Evolutionary conservation across 2,329 filamentous ascomycete species (phyloP), one percentile per base, ranked within the genome.

Genomic region (Colletotrichum graminicola): DNA sequence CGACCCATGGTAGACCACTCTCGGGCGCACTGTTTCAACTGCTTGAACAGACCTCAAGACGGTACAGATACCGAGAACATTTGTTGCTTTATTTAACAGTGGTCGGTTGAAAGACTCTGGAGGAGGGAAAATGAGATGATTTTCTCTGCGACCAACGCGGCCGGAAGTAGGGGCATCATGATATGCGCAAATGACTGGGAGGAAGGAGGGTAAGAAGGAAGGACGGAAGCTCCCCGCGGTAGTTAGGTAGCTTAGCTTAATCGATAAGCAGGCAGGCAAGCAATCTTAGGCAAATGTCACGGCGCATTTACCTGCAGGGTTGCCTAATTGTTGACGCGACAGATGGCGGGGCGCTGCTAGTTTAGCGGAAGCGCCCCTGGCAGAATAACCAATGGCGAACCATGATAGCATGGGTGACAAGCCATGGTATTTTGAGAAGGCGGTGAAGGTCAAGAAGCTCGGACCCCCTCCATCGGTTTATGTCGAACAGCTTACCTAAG

Each of bases 221-320:
- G 34, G 47, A 65, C 60, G 63, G 43, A 67, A 71, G 52, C 45
- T 71, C 43, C 52, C 66, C 51, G 41, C 34, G 39, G 49, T 62
- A 67, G 57, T 57, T 71, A 26, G 39, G 49, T 62, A 67, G 57
- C 64, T 71, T 62, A 67, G 57, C 64, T 67, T 71, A 67, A 72
- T 72, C 69, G 69, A 72, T 72, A 72, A 72, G 32, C 63, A 69
- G 4, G 29, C 29, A 29, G 29, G 29, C 29, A 29, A 52, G 57
- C 57, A 59, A 57, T 43, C 23, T 29, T 52, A 71, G 57, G 68
- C 63, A 70, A 49, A 61, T 49, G 62, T 66, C 56, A 49, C 41
- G 56, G 62, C 63, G 39, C 63, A 59, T 66, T 54, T 34, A 12
- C 36, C 47, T 56, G 59, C 18, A 39, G 34, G 23, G 62, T 43